Conservation (phyloP, 2,329 filamentous ascomycete genomes). For the Hymenotorrendiella dingleyae region DNA sequence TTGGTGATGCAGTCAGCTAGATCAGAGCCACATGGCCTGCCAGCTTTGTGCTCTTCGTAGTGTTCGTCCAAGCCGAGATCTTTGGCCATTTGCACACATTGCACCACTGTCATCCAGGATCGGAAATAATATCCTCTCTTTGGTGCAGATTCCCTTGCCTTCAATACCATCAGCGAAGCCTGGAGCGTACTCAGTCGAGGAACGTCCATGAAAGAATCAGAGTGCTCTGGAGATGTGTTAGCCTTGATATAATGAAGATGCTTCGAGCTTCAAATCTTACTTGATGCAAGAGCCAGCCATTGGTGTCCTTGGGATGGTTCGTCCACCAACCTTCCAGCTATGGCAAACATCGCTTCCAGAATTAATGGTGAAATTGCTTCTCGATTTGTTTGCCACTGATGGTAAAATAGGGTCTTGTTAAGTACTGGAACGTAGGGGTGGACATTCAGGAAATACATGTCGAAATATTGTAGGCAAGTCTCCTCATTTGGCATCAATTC, state of each 20-base stretch:
- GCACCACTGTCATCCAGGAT: slow-evolving; percentile 94
- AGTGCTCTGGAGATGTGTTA: slow-evolving; percentile 58
- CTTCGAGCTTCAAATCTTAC: slow-evolving; percentile 39
- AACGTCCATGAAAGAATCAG: slow-evolving; percentile 89
- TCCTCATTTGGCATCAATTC: slow-evolving; percentile 90
- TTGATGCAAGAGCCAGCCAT: slow-evolving; percentile 85
- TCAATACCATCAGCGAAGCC: slow-evolving; percentile 78
- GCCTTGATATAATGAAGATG: slow-evolving; percentile 14
- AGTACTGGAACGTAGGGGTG: slow-evolving; percentile 91
- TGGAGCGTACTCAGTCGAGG: slow-evolving; percentile 88
- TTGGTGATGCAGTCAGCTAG: slow-evolving; percentile 75
- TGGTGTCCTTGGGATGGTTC: slow-evolving; percentile 80
- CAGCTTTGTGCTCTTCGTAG: slow-evolving; percentile 68
- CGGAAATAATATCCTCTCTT: slow-evolving; percentile 95
- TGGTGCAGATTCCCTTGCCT: slow-evolving; percentile 85
- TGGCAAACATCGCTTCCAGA: slow-evolving; percentile 86
- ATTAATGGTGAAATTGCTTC: slow-evolving; percentile 84
- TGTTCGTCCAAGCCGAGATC: slow-evolving; percentile 88
- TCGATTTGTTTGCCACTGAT: slow-evolving; percentile 80
- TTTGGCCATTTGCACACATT: slow-evolving; percentile 87
- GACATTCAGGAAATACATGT: slow-evolving; percentile 83
- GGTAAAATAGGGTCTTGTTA: slow-evolving; percentile 75
- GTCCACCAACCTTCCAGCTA: slow-evolving; percentile 76
- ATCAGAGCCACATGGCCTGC: slow-evolving; percentile 61
- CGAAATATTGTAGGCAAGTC: slow-evolving; percentile 76